Conservation (phyloP, 2,329 filamentous ascomycete species). For the Fusarium mangiferae region DNA sequence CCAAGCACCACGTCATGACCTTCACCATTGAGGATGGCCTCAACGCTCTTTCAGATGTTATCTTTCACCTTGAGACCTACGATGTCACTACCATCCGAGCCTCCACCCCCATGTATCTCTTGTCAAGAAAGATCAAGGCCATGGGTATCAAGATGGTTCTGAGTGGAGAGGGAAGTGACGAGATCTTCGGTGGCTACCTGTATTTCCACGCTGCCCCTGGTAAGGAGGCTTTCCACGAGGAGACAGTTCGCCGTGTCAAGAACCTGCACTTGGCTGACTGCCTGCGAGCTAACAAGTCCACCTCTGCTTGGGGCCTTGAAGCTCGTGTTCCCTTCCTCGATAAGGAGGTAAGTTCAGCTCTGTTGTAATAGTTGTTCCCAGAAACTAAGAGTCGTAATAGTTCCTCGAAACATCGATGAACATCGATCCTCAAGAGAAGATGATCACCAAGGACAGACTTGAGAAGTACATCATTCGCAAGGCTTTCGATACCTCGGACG, state of each 20-base stretch:
- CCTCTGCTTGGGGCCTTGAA: conserved; percentile 96
- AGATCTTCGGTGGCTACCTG: conserved; percentile 98
- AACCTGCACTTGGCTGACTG: conserved; percentile 97
- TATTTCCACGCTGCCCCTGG: conserved; percentile 97
- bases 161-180: conserved; percentile 94
- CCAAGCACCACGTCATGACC: conserved; percentile 97
- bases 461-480: conserved; percentile 99
- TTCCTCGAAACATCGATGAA: conserved; percentile 95
- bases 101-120: conserved; percentile 97
- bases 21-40: conserved; percentile 98
- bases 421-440: conserved; percentile 93
- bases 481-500: conserved; percentile 92
- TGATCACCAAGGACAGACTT: conserved; percentile 89
- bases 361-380: neutral
- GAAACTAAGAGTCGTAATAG: conserved; percentile 51
- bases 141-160: conserved; percentile 99
- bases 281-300: conserved; percentile 98
- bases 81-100: conserved; percentile 99
- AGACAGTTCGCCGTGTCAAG: conserved; percentile 94
- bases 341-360: conserved; percentile 72
- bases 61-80: conserved; percentile 97
- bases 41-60: conserved; percentile 96
- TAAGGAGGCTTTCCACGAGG: conserved; percentile 92
- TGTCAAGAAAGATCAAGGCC: conserved; percentile 98
- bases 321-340: conserved; percentile 98